Evolutionary conservation across 495 filamentous ascomycete species (phyloP), one percentile per base, ranked within the genome.

Genomic region (Neurospora sp.): DNA sequence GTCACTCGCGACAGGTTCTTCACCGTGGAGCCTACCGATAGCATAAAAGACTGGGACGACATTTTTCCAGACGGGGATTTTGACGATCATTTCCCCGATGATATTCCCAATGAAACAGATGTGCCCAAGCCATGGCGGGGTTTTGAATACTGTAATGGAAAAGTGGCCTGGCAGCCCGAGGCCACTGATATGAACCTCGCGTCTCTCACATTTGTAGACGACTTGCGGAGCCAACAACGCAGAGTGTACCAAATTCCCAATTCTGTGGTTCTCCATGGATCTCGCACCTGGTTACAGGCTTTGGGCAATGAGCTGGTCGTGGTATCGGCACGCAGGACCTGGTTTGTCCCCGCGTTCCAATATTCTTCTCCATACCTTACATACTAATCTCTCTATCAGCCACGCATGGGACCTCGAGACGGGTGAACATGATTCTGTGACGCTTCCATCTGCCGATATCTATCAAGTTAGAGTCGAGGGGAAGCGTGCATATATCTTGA

Each of bases 241-340:
- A 82, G 74, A 72, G 69, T 80, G 9, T 78, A 79, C 48, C 46
- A 48, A 1, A 10, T 77, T 5, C 76, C 81, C 9, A 66, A 31
- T 27, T 69, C 54, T 9, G 54, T 71, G 42, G 31, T 69, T 1
- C 73, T 80, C 38, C 42, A 38, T 2, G 40, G 27, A 27, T 27
- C 27, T 27, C 27, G 27, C 27, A 27, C 27, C 27, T 27, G 27
- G 27, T 27, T 27, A 27, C 41, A 54, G 38, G 78, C 75, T 4
- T 62, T 83, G n/a, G 82, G 82, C 2, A 66, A 79, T 42, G 78
- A 74, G 69, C 72, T 83, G 8, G 44, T 80, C 6, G 75, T 83
- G 16, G 75, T 59, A 37, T 10, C 70, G 4, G 70, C 76, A 31
- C 46, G 69, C n/a, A 70, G 75, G 39, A 62, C 69, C 16, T 37